Evolutionary conservation across 164 flowering plant species (phyloP), one percentile per base, ranked within the genome.

Genomic region (Echeveria elegans): DNA sequence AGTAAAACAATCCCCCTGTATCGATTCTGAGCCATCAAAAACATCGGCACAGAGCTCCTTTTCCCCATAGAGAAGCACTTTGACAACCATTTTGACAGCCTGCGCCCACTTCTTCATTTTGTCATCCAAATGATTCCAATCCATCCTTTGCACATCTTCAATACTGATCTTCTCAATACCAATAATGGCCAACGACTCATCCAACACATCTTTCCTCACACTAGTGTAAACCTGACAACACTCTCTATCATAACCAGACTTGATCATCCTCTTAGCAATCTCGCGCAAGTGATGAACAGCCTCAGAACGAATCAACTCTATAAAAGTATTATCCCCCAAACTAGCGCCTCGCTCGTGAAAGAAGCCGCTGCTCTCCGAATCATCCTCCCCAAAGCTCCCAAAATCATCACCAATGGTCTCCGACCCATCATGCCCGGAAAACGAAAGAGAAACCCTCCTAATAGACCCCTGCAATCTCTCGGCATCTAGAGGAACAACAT

Each of bases 51-150:
- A 88, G 0, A 93, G 81, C 43, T 72, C 74, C 74, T 80, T 86
- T 73, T 94, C 97, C 6, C 86, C 83, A 6, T 74, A 21, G 24
- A 94, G 65, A 48, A 91, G 74, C 43, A 84, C 78, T 67, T 80
- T 74, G 61, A 85, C 78, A 9, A 77, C 74, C 24, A 86, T 75
- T 76, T 91, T 94, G 19, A 91, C 77, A 0, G 88, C 91, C 52
- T 81, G 88, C 24, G 79, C 68, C 99, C 99, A 94, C 38, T 80
- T 91, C 88, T 82, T 91, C 93, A 94, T 89, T 74, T 88, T 89
- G 74, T 88, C 96, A 74, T 88, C 97, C 78, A 94, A 72, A 2
- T 67, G 43, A 21, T 37, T 77, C 97, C 97, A 89, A 65, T 88
- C 93, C 45, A 88, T 82, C 77, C 71, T 88, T 81, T 89, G 97